Evolutionary conservation across 2,329 filamentous ascomycete species (phyloP).

Genomic region (Lecanosticta acicola): DNA sequence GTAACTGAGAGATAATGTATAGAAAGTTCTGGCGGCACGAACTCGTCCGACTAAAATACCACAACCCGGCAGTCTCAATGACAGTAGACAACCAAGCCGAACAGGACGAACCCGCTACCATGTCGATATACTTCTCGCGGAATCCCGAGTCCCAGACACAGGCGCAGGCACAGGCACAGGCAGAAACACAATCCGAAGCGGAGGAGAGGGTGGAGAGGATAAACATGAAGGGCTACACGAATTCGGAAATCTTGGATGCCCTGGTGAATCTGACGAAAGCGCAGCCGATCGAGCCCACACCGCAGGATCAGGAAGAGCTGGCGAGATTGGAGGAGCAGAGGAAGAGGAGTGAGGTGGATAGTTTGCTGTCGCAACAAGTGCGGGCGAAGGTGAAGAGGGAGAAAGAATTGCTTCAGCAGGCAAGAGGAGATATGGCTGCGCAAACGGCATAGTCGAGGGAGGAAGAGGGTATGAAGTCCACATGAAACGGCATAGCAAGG

Average conservation of each 20-base stretch:
- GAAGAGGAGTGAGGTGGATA: constrained; percentile 50
- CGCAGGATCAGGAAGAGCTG: constrained; percentile 56
- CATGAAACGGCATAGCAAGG: constrained; percentile 5
- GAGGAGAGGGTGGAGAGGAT: constrained; percentile 38
- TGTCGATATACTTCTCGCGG: constrained; percentile 58
- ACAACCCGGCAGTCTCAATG: constrained; percentile 83
- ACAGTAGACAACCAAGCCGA: constrained; percentile 65
- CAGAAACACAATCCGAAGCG: constrained; percentile 15
- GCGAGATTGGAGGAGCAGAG: constrained; percentile 52
- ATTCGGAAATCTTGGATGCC: constrained; percentile 57
- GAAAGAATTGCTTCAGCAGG: constrained; percentile 53
- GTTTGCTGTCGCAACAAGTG: constrained; percentile 48
- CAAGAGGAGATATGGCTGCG: constrained; percentile 42
- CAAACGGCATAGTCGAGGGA: constrained; percentile 10
- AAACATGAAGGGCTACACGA: constrained; percentile 57
- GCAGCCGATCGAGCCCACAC: constrained; percentile 50
- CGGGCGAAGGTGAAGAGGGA: constrained; percentile 57
- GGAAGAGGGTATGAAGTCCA: background rate
- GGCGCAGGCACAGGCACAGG: constrained; percentile 25
- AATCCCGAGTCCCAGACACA: constrained; percentile 20
- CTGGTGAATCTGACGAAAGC: constrained; percentile 61
- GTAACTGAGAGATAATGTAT: constrained; percentile 1
- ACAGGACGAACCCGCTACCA: constrained; percentile 51
- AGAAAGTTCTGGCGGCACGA: constrained; percentile 86
- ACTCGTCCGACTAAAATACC: constrained; percentile 83